Percentiles rank a stretch among this genome's conserved stretches.
These are phyloP conservation scores for Claviceps fusiformis DNA, from an alignment of 2,329 filamentous ascomycete genomes.

Conservation along the genomic window DNA sequence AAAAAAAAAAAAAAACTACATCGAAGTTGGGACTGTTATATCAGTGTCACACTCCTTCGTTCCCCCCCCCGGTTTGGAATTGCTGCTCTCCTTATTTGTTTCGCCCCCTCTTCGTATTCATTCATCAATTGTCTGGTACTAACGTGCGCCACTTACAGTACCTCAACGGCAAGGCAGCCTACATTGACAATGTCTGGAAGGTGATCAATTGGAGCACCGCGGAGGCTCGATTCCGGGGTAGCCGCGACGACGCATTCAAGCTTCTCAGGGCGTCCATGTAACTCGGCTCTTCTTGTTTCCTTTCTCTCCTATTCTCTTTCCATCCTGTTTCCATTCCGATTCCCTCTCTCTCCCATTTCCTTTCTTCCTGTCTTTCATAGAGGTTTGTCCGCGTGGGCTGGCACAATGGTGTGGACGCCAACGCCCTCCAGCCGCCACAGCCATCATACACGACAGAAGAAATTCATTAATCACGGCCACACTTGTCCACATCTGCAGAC, in stretches of 20 bases:
- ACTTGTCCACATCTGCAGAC: too few species aligned
- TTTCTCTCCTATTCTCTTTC: too few species aligned
- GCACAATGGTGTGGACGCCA: too few species aligned
- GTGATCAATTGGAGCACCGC: conserved; percentile 66
- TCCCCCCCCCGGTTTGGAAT: too few species aligned
- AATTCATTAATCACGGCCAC: too few species aligned
- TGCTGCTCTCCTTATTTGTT: neutral
- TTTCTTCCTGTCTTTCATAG: too few species aligned
- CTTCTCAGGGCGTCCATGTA: conserved; percentile 29
- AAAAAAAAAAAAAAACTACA: too few species aligned
- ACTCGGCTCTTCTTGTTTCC: neutral
- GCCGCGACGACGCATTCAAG: conserved; percentile 31
- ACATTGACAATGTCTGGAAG: conserved; percentile 65
- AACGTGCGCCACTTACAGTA: conserved; percentile 40
- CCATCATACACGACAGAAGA: too few species aligned
- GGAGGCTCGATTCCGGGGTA: conserved; percentile 45
- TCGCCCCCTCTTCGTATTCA: neutral
- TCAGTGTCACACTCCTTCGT: neutral
- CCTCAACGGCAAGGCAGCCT: conserved; percentile 60
- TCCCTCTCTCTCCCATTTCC: too few species aligned
- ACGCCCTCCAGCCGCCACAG: too few species aligned
- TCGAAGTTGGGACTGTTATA: neutral
- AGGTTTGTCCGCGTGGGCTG: too few species aligned
- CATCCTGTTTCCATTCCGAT: too few species aligned
- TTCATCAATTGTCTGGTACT: neutral